These are phyloP conservation scores for Leptosphaerulina australis DNA, from an alignment of 2,329 filamentous ascomycete genomes.

Conservation along the genomic window DNA sequence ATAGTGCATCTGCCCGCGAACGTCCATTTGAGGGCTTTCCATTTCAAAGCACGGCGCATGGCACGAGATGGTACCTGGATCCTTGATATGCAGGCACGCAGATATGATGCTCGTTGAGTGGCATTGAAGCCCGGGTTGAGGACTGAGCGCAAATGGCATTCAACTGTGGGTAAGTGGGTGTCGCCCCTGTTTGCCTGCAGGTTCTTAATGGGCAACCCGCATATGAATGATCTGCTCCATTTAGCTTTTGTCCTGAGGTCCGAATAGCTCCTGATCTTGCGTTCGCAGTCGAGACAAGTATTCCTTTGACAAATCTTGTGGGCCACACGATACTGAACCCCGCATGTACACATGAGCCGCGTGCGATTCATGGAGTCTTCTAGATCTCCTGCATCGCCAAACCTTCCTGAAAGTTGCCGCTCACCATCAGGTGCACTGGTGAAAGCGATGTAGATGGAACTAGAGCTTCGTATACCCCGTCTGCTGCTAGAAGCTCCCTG, in stretches of 20 bases:
- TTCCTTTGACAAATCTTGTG: not conserved
- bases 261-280: not conserved
- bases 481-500: not conserved
- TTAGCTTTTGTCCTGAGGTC: not conserved
- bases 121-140: not conserved
- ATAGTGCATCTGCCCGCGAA: slow-evolving; percentile 10
- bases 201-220: slow-evolving; percentile 8
- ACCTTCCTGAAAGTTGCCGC: slow-evolving; percentile 1
- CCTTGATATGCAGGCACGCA: not conserved
- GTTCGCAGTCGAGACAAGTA: not conserved
- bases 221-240: slow-evolving; percentile 1
- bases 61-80: slow-evolving; percentile 2
- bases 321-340: slow-evolving; percentile 1
- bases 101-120: not conserved
- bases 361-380: slow-evolving; percentile 3
- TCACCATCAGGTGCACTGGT: not conserved
- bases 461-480: not conserved
- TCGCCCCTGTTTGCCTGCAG: slow-evolving; percentile 11
- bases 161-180: slow-evolving; percentile 3
- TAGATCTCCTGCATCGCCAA: slow-evolving; percentile 4
- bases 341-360: slow-evolving; percentile 11
- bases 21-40: slow-evolving; percentile 11
- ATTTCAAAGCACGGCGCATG: slow-evolving; percentile 15
- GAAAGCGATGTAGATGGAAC: not conserved
- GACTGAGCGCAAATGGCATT: not conserved